These are phyloP conservation scores for Syzygium jambos DNA, from an alignment of 345 rosid genomes.

Conservation along the genomic window DNA sequence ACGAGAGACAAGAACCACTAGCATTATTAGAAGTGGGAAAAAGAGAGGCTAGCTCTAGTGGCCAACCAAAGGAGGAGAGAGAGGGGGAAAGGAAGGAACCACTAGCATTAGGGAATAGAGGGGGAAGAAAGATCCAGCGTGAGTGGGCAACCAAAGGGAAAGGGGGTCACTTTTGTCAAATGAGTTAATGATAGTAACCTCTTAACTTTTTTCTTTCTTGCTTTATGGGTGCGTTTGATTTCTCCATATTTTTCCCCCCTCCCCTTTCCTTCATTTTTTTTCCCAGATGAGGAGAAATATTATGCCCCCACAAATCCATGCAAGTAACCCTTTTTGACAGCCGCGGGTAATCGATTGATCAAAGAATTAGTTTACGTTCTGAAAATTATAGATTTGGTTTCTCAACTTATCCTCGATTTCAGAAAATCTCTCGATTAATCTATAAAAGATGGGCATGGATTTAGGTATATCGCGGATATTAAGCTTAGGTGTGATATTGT, in stretches of 20 bases:
- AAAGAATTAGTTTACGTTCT: neutral
- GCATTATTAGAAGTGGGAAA: neutral
- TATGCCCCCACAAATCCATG: neutral
- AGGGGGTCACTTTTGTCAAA: constrained; percentile 13
- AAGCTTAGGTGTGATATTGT: neutral
- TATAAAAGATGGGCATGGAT: neutral
- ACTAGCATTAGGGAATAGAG: constrained; percentile 18
- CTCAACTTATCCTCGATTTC: accelerated
- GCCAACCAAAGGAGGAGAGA: constrained; percentile 3
- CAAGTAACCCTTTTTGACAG: neutral
- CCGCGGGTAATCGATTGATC: neutral
- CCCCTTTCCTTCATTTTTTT: neutral
- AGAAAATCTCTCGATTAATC: neutral
- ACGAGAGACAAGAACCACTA: constrained; percentile 5
- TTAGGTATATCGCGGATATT: neutral
- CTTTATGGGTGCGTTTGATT: neutral
- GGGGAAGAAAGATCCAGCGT: neutral
- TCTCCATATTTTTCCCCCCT: neutral
- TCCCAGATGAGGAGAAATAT: neutral
- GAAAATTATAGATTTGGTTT: neutral
- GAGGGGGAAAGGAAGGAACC: constrained; percentile 13
- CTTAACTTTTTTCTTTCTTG: constrained; percentile 8
- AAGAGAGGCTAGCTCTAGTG: neutral
- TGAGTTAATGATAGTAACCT: constrained; percentile 38
- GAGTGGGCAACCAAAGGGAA: constrained; percentile 26